phyloP scores from a whole-genome alignment of 257 asterid genomes.

The Knoxia roxburghii region DNA sequence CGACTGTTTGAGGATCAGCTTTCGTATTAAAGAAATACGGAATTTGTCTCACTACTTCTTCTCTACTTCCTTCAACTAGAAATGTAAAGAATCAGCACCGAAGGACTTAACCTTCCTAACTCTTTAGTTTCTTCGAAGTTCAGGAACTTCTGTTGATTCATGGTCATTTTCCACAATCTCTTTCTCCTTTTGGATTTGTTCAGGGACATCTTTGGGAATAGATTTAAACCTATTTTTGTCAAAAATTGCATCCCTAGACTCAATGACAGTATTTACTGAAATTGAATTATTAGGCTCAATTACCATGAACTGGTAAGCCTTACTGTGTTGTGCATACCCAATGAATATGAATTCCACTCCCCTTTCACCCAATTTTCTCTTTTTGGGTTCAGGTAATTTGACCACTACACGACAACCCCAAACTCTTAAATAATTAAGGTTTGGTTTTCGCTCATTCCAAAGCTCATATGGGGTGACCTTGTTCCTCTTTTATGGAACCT shows the following conservation, averaged over 20 bases:
- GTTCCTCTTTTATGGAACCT: no score
- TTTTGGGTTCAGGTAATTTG: neutral
- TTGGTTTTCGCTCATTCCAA: no score
- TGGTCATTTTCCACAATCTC: no score
- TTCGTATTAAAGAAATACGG: neutral
- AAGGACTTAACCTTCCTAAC: no score
- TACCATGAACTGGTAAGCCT: neutral
- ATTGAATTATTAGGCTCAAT: neutral
- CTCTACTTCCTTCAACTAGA: neutral
- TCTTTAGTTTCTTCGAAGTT: no score
- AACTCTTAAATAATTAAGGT: no score
- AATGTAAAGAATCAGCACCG: no score
- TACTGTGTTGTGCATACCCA: neutral
- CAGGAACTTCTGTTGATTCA: no score
- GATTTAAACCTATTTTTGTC: neutral
- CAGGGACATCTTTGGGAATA: no score
- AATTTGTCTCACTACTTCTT: neutral
- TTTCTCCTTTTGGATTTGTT: no score
- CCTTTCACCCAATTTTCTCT: neutral
- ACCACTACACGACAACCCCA: neutral
- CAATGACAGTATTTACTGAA: neutral
- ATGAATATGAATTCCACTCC: neutral
- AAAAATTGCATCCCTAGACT: neutral
- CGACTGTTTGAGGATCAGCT: neutral
- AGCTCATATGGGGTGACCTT: no score